phyloP scores from a whole-genome alignment of 2,329 filamentous ascomycete species.

The Aspergillus pseudonomiae region DNA sequence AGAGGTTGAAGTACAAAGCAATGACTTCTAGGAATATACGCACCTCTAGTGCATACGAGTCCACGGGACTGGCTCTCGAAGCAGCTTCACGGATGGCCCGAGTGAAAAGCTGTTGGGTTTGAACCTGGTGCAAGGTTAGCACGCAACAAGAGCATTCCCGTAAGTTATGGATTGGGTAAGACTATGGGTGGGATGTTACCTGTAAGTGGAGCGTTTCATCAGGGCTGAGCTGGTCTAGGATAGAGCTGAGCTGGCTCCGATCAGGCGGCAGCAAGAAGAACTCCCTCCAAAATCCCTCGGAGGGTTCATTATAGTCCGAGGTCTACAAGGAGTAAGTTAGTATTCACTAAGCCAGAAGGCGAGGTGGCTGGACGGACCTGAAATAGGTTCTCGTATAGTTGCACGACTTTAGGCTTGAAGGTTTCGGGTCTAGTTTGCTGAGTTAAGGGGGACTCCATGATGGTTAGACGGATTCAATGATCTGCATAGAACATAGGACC shows the following conservation, averaged over 20 bases:
- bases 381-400: constrained; percentile 85
- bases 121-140: constrained; percentile 48
- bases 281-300: constrained; percentile 93
- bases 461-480: constrained; percentile 22
- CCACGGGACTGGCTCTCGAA: constrained; percentile 60
- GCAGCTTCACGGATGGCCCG: constrained; percentile 72
- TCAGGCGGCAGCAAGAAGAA: constrained; percentile 91
- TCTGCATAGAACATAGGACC: constrained; percentile 22
- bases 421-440: constrained; percentile 87
- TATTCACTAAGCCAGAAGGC: background rate
- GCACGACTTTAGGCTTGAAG: constrained; percentile 92
- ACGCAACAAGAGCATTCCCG: background rate
- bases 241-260: constrained; percentile 64
- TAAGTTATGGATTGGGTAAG: background rate
- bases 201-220: constrained; percentile 78
- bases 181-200: constrained; percentile 41
- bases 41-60: constrained; percentile 86
- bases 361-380: constrained; percentile 44
- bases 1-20: constrained; percentile 43
- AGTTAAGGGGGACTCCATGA: constrained; percentile 91
- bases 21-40: constrained; percentile 11
- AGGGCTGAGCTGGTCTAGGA: constrained; percentile 71
- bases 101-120: constrained; percentile 77
- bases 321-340: constrained; percentile 50
- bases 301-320: constrained; percentile 68